Evolutionary conservation across 768 basidiomycete genomes (phyloP), one percentile per base, ranked within the genome.

Genomic region (Amanita rimosa): DNA sequence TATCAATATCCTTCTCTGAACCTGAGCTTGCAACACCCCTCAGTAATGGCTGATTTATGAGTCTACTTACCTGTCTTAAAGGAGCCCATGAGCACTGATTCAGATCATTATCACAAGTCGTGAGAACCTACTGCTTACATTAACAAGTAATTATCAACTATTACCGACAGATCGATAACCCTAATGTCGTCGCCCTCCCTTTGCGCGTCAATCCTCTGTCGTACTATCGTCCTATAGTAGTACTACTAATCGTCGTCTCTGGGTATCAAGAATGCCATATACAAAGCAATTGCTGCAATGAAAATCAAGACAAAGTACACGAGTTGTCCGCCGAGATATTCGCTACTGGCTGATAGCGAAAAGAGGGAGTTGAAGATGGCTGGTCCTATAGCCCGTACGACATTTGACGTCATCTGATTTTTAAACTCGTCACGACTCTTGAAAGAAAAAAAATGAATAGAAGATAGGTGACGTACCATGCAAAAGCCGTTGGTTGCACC

Each of bases 321-420:
- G 17, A 83, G 60, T 48, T 70, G 62, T 3, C 82, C 82, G 6
- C 73, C 74, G 39, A 80, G 60, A 48, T 75, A 68, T 33, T 71
- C 60, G 45, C 67, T 66, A 29, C 74, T 67, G 36, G 78, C 74
- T 0, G 83, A 83, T 26, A 85, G 57, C 22, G 85, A 80, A 65
- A 81, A 87, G 45, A 84, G 68, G 27, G 83, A 82, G 49, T 75
- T 79, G 2, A 79, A 68, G 1, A 68, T 55, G 11, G 75, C 74
- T 2, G 81, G 81, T 11, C 83, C 84, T 55, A 71, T 74, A 2
- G 68, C 66, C 45, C 68, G 61, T 60, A 63, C 64, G 13, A 70
- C 43, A 52, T 66, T 65, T 16, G 67, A 67, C 16, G 60, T 61
- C 62, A 64, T 64, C 54, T 65, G 50, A 31, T 19, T 4, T 10